Evolutionary conservation across 2,329 filamentous ascomycete genomes (phyloP), one percentile per base, ranked within the genome.

Genomic region (Fusarium beomiforme): DNA sequence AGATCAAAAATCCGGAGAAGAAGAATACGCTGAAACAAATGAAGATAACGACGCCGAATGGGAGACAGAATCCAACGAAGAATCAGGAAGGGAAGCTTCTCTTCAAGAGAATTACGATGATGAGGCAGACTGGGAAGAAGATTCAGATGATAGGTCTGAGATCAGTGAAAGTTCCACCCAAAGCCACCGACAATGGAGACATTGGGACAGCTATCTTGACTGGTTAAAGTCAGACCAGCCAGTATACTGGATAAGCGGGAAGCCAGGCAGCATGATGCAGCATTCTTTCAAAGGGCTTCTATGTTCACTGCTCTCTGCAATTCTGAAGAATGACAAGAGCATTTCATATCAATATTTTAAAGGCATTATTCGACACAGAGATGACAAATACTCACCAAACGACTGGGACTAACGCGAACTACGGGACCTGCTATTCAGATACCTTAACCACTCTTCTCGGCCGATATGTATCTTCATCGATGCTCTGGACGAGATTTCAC

Each of bases 201-300:
- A 44, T 9, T 33, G 43, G 34, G 17, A 39, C 10, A 57, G 16
- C 23, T 39, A 57, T 8, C 10, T 16, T 13, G 13, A 24, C 1
- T 62, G 59, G 59, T 23, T 62, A 6, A 11, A 2, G 9, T 57
- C 29, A 8, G 36, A 57, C 11, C 13, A 42, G n/a, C 10, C 43
- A 29, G 21, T 50, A 11, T 62, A 62, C 21, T 62, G 59, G 59
- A 43, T 62, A n/a, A 58, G 44, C 11, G 60, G 54, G 5, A 63
- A 63, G 21, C 58, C n/a, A 10, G 58, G 58, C 4, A 61, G 42
- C 13, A 11, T 4, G 9, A 56, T 56, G 16, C 49, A 61, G 10
- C 13, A 16, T 7, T 56, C 58, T 14, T 46, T 56, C n/a, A 61
- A 42, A 47, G 58, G 49, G 1, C 29, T 37, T n/a, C 50, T 61